Percentiles rank a stretch among this genome's conserved stretches.
phyloP scores from a whole-genome alignment of 2,329 filamentous ascomycete genomes.

The Trichoderma sp. region DNA sequence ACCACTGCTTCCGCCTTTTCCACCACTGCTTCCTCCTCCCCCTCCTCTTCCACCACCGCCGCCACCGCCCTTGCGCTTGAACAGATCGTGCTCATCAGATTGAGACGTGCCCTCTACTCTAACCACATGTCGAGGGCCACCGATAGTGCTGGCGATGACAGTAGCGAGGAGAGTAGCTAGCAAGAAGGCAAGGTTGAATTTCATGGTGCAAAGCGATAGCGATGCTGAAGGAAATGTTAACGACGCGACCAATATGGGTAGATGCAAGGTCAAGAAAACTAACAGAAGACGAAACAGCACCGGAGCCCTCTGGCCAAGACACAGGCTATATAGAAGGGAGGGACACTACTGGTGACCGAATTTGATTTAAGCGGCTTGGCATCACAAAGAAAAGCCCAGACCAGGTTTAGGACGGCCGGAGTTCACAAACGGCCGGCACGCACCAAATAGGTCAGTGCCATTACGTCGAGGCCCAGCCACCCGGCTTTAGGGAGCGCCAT shows the following conservation, averaged over 20 bases:
- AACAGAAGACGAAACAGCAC: not conserved
- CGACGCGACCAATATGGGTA: not conserved
- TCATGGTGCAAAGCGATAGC: conserved; percentile 36
- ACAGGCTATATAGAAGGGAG: conserved; percentile 6
- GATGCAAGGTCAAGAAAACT: conserved; percentile 5
- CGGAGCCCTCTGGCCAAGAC: not conserved
- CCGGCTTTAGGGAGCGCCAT: not conserved
- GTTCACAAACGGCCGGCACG: not conserved
- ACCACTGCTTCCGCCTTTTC: conserved; percentile 33
- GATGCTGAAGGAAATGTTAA: not conserved
- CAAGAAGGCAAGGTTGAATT: conserved; percentile 38
- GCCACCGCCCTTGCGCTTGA: conserved; percentile 65
- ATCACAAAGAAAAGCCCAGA: not conserved
- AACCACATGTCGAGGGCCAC: conserved; percentile 34
- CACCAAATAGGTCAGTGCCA: not conserved
- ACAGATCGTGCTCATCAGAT: conserved; percentile 51
- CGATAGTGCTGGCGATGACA: conserved; percentile 35
- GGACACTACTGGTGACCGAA: not conserved
- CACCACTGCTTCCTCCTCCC: conserved; percentile 37
- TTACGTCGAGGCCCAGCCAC: not conserved
- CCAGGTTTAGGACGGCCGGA: not conserved
- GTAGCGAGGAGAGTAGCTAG: conserved; percentile 39
- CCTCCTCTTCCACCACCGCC: conserved; percentile 55
- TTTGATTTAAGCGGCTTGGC: not conserved
- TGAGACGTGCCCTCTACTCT: conserved; percentile 35